Base-by-base conservation (phyloP, 1,284 basidiomycete genomes). In the Clitocybe nebularis region DNA sequence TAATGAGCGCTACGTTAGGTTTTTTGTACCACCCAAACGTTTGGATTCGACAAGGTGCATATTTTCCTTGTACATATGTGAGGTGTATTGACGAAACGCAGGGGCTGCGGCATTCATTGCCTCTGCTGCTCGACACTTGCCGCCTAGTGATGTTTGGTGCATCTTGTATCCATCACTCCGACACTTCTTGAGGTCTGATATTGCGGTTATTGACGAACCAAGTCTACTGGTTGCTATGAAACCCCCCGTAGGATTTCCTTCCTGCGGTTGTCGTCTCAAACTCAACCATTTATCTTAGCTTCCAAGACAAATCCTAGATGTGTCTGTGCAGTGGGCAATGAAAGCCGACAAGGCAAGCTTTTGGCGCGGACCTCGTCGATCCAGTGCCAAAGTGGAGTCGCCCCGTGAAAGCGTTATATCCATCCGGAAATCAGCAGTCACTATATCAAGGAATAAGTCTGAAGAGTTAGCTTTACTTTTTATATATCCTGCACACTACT, bases 1-100 rank as follows among this genome's bases (percentile, higher is more conserved):
- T 97, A 24, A 89, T 96, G 75, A 89, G 83, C 41, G 81, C 84
- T 0, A 85, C 88, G 0, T 69, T 92, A 5, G 89, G 91, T 0
- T 94, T 98, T 58, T 67, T 99, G 28, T 95, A 91, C 54, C 96
- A 99, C 62, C 95, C 96, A 0, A 95, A 97, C 62, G 66, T 81
- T n/a, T 98, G 95, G 94, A 89, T 99, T 55, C 74, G 92, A 46
- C 91, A 97, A 73, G 89, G 93, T 87, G 42, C 47, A 67, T 45
- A 40, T 40, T 33, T 16, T 22, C 20, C 13, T 17, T 17, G 24
- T 1, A 3, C 21, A 40, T 2, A 38, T 11, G 28, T 38, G 6
- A 30, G 39, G 29, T 43, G 16, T 32, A 20, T 19, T 32, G 14
- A n/a, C 11, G 20, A 21, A 9, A 28, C 45, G 8, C 49, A 93